These are phyloP conservation scores for Powellomyces hirtus DNA, from an alignment of 192 early-diverging fungal genomes.

Conservation along the genomic window DNA sequence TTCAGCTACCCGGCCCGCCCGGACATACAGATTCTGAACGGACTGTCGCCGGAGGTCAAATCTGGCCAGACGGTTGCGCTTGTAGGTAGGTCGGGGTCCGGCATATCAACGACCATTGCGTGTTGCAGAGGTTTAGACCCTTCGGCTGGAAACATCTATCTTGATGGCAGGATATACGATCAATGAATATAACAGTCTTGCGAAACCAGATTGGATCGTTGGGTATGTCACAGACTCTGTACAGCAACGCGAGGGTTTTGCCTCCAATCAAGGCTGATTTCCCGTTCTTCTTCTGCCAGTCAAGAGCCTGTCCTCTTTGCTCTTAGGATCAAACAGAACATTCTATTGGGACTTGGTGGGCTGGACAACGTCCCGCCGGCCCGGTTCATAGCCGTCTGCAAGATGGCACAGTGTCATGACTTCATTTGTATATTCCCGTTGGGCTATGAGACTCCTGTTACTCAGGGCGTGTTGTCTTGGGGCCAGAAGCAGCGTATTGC, in stretches of 20 bases:
- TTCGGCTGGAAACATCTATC: conserved; percentile 41
- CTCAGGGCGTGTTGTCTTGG: conserved; percentile 46
- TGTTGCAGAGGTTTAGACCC: conserved; percentile 24
- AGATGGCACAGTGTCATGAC: conserved; percentile 69
- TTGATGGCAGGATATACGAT: conserved; percentile 44
- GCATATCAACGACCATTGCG: conserved; percentile 24
- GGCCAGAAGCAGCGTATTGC: conserved; percentile 79
- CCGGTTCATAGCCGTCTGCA: conserved; percentile 64
- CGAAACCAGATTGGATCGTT: conserved; percentile 78
- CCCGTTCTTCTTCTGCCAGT: conserved; percentile 53
- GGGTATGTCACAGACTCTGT: conserved; percentile 89
- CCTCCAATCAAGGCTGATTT: neutral
- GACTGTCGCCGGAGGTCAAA: conserved; percentile 43
- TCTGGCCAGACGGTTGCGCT: conserved; percentile 67
- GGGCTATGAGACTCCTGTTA: conserved; percentile 41
- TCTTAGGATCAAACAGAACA: conserved; percentile 84
- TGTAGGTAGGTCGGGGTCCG: conserved; percentile 18
- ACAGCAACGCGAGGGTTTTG: neutral
- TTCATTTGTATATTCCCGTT: conserved; percentile 66
- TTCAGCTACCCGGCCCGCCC: conserved; percentile 42
- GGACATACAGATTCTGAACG: conserved; percentile 63
- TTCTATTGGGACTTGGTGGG: conserved; percentile 51
- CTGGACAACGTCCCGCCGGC: conserved; percentile 48
- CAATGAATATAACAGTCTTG: conserved; percentile 63
- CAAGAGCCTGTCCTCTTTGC: conserved; percentile 51